Conservation (phyloP, 2,329 filamentous ascomycete species). For the Huntiella moniliformis region DNA sequence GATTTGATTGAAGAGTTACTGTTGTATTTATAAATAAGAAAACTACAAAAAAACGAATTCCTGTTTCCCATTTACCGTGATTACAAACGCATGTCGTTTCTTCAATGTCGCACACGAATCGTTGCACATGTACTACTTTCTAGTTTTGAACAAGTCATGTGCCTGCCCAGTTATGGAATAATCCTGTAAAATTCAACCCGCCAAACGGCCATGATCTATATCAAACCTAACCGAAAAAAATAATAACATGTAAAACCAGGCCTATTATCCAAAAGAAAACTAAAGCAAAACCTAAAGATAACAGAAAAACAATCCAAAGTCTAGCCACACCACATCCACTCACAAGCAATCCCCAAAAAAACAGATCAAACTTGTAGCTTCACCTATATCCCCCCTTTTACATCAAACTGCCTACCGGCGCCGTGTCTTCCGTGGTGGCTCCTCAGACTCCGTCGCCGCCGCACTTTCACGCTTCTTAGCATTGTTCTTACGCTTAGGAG, state of each 20-base stretch:
- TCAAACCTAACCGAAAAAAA: neutral
- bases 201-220: neutral
- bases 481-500: conserved; percentile 28
- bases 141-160: neutral
- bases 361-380: too few species aligned
- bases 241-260: neutral
- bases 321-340: too few species aligned
- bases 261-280: conserved; percentile 2
- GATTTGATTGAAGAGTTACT: conserved; percentile 1
- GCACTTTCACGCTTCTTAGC: conserved; percentile 29
- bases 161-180: neutral
- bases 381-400: too few species aligned
- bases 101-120: neutral
- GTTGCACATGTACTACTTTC: too few species aligned
- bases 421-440: conserved; percentile 15
- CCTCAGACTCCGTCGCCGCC: conserved; percentile 13
- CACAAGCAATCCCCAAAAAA: too few species aligned
- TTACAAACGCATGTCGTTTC: neutral
- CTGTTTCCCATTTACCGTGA: neutral
- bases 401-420: conserved; percentile 8
- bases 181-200: too few species aligned
- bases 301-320: too few species aligned
- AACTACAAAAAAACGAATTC: neutral
- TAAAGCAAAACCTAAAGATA: neutral
- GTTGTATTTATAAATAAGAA: neutral